Conservation (phyloP, 73 alveolate species). For the Effrenium voratum region DNA sequence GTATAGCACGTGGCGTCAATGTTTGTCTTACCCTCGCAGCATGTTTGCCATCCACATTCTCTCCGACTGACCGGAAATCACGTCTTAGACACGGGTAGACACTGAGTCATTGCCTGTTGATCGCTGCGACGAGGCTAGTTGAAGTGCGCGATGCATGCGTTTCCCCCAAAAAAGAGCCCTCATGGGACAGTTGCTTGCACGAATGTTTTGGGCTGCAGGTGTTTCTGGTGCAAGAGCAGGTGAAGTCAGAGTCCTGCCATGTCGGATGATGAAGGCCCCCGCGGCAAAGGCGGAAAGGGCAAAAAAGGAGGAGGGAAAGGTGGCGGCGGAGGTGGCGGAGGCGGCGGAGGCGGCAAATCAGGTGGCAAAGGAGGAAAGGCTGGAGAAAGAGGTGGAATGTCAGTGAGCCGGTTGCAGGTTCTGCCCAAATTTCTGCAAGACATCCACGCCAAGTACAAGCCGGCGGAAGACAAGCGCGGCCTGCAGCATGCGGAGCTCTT, state of each 20-base stretch:
- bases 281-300: slow-evolving; percentile 44
- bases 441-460: slow-evolving; percentile 57
- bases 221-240: neutral
- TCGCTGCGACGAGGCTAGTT: neutral
- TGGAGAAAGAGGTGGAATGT: slow-evolving; percentile 37
- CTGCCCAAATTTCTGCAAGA: slow-evolving; percentile 79
- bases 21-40: too few species aligned
- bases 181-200: neutral
- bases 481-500: slow-evolving; percentile 73
- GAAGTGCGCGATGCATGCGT: too few species aligned
- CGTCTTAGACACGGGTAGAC: neutral
- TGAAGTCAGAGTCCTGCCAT: neutral
- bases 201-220: neutral
- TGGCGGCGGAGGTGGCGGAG: slow-evolving; percentile 29
- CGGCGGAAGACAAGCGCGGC: slow-evolving; percentile 73
- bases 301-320: neutral
- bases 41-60: too few species aligned
- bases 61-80: neutral
- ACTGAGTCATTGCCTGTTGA: too few species aligned
- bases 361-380: slow-evolving; percentile 12
- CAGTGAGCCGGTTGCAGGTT: slow-evolving; percentile 71
- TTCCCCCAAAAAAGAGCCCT: neutral
- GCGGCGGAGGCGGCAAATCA: too few species aligned
- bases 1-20: too few species aligned
- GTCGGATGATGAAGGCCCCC: slow-evolving; percentile 90